These are phyloP conservation scores for Paramecium sexaurelia DNA, from an alignment of 73 alveolate species.

Conservation along the genomic window DNA sequence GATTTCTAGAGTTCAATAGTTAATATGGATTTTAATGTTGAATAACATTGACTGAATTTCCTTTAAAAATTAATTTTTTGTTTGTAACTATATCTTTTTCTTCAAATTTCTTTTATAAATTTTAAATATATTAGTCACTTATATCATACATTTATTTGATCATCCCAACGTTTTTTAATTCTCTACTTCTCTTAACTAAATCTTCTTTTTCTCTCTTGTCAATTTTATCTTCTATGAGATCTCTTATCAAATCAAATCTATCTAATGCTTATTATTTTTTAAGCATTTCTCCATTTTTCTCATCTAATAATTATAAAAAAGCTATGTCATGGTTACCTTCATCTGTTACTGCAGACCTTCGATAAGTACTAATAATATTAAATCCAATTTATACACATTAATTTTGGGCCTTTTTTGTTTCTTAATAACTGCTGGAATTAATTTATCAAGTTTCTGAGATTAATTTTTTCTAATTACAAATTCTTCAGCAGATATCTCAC, in stretches of 20 bases:
- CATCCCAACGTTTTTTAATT: not conserved
- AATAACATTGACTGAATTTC: not conserved
- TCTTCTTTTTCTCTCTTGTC: conserved; percentile 18
- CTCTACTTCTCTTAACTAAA: conserved; percentile 30
- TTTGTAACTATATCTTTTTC: not conserved
- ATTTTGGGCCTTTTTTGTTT: not conserved
- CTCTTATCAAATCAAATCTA: conserved; percentile 2
- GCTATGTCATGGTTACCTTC: not conserved
- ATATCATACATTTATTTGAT: conserved; percentile 50
- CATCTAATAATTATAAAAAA: not conserved
- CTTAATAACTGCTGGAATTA: not conserved
- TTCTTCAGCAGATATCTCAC: conserved; percentile 42
- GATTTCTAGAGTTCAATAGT: not conserved
- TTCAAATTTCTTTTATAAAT: not conserved
- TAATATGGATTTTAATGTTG: conserved; percentile 37
- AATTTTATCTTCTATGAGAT: conserved; percentile 12
- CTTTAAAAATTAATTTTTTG: not conserved
- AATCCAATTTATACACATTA: not conserved
- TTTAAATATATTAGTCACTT: conserved; percentile 9
- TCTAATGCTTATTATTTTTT: not conserved
- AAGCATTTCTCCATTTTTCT: not conserved
- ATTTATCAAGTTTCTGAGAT: conserved; percentile 4
- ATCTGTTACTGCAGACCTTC: conserved; percentile 30
- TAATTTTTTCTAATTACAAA: not conserved
- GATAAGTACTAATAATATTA: conserved; percentile 1